Evolutionary conservation across 2,329 filamentous ascomycete genomes (phyloP).

Genomic region (Daldinia sp.): DNA sequence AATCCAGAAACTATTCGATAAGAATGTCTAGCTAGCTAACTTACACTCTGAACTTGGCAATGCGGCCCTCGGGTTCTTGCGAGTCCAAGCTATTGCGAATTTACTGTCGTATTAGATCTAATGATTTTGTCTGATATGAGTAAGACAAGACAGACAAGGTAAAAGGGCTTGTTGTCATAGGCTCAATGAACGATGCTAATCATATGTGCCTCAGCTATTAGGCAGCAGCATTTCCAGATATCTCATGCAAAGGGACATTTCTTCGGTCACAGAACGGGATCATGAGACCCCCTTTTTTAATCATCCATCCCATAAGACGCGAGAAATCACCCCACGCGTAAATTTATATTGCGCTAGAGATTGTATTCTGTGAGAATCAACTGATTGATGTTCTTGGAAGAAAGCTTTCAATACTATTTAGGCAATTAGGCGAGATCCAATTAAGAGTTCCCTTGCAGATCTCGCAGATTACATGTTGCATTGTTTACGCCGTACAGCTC

Average conservation of each 20-base stretch:
- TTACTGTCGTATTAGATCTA: not conserved
- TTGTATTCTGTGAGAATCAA: not conserved
- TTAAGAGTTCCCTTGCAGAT: not conserved
- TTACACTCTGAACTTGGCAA: not conserved
- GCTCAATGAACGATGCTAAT: not conserved
- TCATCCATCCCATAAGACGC: not conserved
- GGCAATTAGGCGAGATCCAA: not conserved
- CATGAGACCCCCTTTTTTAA: not conserved
- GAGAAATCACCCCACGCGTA: not conserved
- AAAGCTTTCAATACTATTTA: not conserved
- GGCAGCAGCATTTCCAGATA: not conserved
- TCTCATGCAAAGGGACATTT: not conserved
- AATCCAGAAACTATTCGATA: constrained; percentile 86
- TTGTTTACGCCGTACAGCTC: not conserved
- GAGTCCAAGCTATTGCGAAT: not conserved
- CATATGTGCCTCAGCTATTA: not conserved
- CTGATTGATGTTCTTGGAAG: not conserved
- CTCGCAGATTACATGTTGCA: not conserved
- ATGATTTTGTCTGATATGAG: not conserved
- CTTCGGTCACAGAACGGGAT: not conserved
- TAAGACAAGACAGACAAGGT: not conserved
- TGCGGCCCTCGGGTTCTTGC: not conserved
- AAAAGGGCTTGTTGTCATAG: not conserved
- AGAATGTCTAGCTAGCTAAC: constrained; percentile 51
- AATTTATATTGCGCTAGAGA: not conserved